Evolutionary conservation across 345 rosid genomes (phyloP).

Genomic region (Bruguiera parviflora): DNA sequence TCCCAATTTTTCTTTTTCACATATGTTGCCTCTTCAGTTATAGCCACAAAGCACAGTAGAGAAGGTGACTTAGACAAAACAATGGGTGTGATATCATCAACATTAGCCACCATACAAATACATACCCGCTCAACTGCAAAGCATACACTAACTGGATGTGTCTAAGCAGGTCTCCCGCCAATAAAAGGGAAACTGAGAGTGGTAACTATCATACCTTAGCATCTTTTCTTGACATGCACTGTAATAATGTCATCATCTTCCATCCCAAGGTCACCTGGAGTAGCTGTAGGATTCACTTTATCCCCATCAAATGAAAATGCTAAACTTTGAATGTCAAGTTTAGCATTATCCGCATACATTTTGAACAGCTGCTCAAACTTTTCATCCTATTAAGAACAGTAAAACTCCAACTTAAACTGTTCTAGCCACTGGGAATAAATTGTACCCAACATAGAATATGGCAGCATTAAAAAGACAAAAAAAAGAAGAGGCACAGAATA

Average conservation of each 20-base stretch:
- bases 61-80: too few relatives aligned
- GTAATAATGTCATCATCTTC: slow-evolving; percentile 90
- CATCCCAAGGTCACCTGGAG: slow-evolving; percentile 77
- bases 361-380: slow-evolving; percentile 74
- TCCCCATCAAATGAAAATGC: slow-evolving; percentile 82
- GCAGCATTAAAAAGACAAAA: neutral
- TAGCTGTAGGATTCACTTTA: slow-evolving; percentile 54
- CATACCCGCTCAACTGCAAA: too few relatives aligned
- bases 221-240: slow-evolving; percentile 57
- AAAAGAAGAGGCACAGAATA: too few relatives aligned
- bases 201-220: slow-evolving; percentile 13
- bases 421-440: neutral
- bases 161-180: neutral
- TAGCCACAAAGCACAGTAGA: too few relatives aligned
- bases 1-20: too few relatives aligned
- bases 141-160: too few relatives aligned
- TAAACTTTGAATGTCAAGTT: slow-evolving; percentile 44
- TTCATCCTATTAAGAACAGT: slow-evolving; percentile 59
- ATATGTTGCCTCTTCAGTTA: too few relatives aligned
- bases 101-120: too few relatives aligned
- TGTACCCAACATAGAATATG: neutral
- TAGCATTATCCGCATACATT: slow-evolving; percentile 60
- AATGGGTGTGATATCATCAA: too few relatives aligned
- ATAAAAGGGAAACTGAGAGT: neutral
- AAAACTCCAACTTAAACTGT: neutral